A percentile compares a stretch with the other conserved stretches of the same genome.
phyloP scores from a whole-genome alignment of 768 basidiomycete genomes.

The Lactarius pseudohatsudake region DNA sequence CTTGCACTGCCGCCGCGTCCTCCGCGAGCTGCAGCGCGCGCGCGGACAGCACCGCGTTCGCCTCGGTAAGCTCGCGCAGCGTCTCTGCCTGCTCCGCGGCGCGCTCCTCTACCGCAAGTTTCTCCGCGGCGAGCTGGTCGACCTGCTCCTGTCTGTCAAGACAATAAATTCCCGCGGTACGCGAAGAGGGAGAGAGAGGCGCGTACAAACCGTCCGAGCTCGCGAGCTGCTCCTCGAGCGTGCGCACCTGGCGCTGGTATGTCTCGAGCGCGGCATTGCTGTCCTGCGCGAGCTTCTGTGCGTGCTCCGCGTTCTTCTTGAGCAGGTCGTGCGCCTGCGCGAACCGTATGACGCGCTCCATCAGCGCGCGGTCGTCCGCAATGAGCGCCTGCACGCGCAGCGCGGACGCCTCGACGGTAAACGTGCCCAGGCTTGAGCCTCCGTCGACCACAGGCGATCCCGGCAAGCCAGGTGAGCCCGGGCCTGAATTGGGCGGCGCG shows the following conservation, averaged over 20 bases:
- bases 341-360: conserved; percentile 80
- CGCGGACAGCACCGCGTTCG: conserved; percentile 77
- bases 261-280: no score
- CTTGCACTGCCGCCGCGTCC: no score
- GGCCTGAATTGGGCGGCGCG: background rate
- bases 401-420: conserved; percentile 76
- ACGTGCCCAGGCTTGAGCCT: conserved; percentile 39
- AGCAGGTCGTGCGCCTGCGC: conserved; percentile 88
- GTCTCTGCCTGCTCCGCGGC: conserved; percentile 75
- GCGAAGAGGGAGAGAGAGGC: conserved; percentile 16
- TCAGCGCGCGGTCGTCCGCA: conserved; percentile 78
- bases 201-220: conserved; percentile 51
- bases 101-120: conserved; percentile 62
- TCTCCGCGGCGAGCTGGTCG: conserved; percentile 60
- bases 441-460: conserved; percentile 17
- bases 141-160: conserved; percentile 63
- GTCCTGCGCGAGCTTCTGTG: conserved; percentile 91
- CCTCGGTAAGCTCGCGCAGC: conserved; percentile 69
- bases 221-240: no score
- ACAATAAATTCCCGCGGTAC: conserved; percentile 7
- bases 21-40: no score
- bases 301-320: conserved; percentile 89
- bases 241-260: no score
- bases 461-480: conserved; percentile 28
- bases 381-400: conserved; percentile 77